phyloP scores from a whole-genome alignment of 2,329 filamentous ascomycete genomes.

The Massarina eburnea region DNA sequence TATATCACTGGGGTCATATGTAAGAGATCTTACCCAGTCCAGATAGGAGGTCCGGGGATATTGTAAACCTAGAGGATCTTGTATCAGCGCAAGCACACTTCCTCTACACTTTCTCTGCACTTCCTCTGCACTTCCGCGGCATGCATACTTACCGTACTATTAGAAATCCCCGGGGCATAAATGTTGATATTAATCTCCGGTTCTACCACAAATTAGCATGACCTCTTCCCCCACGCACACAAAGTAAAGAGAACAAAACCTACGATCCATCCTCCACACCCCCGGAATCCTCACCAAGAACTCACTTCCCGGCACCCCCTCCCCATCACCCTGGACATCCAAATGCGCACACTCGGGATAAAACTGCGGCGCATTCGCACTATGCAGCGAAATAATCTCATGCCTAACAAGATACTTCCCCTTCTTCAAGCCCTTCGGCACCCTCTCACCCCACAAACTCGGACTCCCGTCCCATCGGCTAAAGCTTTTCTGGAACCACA shows the following conservation, averaged over 20 bases:
- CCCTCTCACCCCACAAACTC: slow-evolving; percentile 28
- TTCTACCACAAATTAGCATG: slow-evolving; percentile 17
- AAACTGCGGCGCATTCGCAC: slow-evolving; percentile 30
- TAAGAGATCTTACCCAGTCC: slow-evolving; percentile 13
- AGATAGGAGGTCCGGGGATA: slow-evolving; percentile 18
- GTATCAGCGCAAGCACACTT: not conserved
- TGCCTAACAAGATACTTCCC: slow-evolving; percentile 31
- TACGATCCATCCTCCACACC: slow-evolving; percentile 33
- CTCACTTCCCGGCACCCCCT: slow-evolving; percentile 14
- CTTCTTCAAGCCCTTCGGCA: slow-evolving; percentile 20
- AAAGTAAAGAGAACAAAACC: slow-evolving; percentile 10
- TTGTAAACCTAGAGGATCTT: slow-evolving; percentile 11
- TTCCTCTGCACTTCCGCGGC: not conserved
- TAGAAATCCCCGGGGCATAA: slow-evolving; percentile 21
- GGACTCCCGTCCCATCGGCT: slow-evolving; percentile 25
- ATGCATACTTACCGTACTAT: slow-evolving; percentile 19
- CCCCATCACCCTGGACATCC: slow-evolving; percentile 22
- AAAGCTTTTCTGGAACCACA: slow-evolving; percentile 32
- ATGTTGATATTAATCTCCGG: slow-evolving; percentile 36
- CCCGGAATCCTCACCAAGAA: slow-evolving; percentile 33
- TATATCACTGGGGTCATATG: no score
- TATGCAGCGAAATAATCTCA: slow-evolving; percentile 35
- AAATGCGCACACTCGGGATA: slow-evolving; percentile 36
- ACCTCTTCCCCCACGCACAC: not conserved
- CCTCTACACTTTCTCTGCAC: not conserved